Evolutionary conservation across 352 stramenopile genomes (phyloP), one percentile per base, ranked within the genome.

Genomic region (Saprolegnia diclina): DNA sequence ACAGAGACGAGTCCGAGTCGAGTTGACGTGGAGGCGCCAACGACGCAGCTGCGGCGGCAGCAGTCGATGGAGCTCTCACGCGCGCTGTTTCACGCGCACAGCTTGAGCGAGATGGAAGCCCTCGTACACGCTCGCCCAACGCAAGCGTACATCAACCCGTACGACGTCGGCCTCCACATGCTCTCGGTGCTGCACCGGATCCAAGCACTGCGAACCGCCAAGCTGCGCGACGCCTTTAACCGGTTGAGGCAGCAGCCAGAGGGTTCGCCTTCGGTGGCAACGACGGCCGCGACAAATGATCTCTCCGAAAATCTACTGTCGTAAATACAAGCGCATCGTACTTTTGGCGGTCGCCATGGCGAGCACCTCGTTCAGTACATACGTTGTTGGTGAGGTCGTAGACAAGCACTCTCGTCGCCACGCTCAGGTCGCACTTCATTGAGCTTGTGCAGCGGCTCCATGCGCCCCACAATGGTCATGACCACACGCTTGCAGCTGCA

Each of bases 81-180:
- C 19, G n/a, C 21, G 4, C 1, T 63, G 0, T 37, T 63, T 26
- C 14, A 48, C 2, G 55, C 55, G 14, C 24, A 14, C 21, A 63
- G 55, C 35, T 32, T 46, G 16, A 9, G 45, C 7, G 55, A 45
- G n/a, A 45, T 63, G 22, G 9, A 26, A 13, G 24, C 16, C 4
- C 24, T 18, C 7, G 26, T 37, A 5, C 53, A n/a, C 4, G 9
- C 55, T 0, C 29, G 16, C 10, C 44, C 38, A 14, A 14, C 11
- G 3, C 42, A 48, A 48, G 57, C 19, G n/a, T 66, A 66, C 26
- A 37, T 54, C 37, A 55, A 55, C 38, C 57, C 57, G 22, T 54
- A 66, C 37, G 57, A 55, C 29, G 40, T 42, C 22, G 57, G 44
- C 2, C 22, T 66, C 4, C 38, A 55, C 10, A 55, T 66, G 57